phyloP scores from a whole-genome alignment of 2,329 filamentous ascomycete genomes.

The Nothomitra cinnamomea region DNA sequence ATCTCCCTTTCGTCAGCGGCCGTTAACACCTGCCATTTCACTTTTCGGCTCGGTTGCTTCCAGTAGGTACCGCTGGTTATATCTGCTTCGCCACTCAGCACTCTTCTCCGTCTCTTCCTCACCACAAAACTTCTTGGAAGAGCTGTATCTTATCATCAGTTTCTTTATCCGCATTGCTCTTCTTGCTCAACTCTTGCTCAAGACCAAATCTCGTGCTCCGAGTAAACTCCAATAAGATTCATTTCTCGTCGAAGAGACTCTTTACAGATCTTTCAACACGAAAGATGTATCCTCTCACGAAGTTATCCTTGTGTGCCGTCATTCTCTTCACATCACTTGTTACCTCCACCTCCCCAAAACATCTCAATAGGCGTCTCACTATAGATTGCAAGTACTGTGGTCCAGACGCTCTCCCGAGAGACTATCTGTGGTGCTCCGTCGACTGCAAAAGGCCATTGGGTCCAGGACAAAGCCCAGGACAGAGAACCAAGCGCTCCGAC shows the following conservation, averaged over 20 bases:
- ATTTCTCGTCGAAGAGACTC: not conserved
- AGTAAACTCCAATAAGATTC: not conserved
- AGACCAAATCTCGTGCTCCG: not conserved
- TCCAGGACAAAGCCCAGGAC: not conserved
- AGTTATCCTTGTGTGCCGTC: conserved; percentile 1
- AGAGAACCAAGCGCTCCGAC: not conserved
- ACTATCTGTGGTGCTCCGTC: conserved; percentile 1
- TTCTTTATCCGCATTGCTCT: conserved; percentile 1
- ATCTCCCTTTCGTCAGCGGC: too few relatives aligned
- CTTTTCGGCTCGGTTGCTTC: not conserved
- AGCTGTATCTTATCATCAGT: conserved; percentile 5
- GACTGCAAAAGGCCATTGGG: not conserved
- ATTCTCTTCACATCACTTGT: not conserved
- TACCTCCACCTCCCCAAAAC: not conserved
- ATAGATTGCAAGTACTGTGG: not conserved
- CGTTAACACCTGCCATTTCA: not conserved
- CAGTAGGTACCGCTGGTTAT: not conserved
- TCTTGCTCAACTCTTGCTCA: not conserved
- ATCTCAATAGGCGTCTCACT: not conserved
- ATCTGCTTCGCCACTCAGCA: not conserved
- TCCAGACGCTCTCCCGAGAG: not conserved
- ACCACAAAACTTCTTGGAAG: conserved; percentile 1
- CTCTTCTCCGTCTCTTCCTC: not conserved
- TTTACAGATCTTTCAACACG: not conserved
- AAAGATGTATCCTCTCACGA: not conserved